Evolutionary conservation across 768 basidiomycete genomes (phyloP).

Genomic region (Melanogaster broomeanus): DNA sequence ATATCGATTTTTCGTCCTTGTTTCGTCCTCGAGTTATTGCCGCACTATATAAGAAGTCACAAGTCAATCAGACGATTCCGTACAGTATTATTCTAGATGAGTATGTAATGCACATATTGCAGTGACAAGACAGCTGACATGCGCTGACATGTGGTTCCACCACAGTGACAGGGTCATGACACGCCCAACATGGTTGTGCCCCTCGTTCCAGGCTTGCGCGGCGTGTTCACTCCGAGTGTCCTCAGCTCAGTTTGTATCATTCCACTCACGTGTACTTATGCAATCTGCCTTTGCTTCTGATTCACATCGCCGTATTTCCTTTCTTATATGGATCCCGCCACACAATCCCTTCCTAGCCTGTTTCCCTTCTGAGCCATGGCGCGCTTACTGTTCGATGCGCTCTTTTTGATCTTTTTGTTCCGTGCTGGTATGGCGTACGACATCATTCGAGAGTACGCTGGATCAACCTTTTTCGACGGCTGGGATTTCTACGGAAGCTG

Average conservation of each 20-base stretch:
- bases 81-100: too few relatives aligned
- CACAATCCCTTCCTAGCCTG: not conserved
- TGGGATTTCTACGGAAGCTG: conserved; percentile 55
- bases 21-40: too few relatives aligned
- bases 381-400: not conserved
- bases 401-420: conserved; percentile 4
- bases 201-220: not conserved
- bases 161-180: too few relatives aligned
- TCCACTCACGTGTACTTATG: too few relatives aligned
- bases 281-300: not conserved
- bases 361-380: conserved; percentile 11
- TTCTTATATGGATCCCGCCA: conserved; percentile 7
- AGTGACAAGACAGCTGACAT: too few relatives aligned
- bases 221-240: not conserved
- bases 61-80: too few relatives aligned
- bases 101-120: too few relatives aligned
- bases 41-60: too few relatives aligned
- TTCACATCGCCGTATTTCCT: not conserved
- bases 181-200: not conserved
- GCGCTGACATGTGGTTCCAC: too few relatives aligned
- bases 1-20: too few relatives aligned
- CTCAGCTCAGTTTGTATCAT: too few relatives aligned
- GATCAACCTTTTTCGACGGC: conserved; percentile 51
- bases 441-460: conserved; percentile 46
- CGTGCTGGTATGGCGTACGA: conserved; percentile 30